Conservation (phyloP, 768 basidiomycete species). For the Suillus clintonianus region DNA sequence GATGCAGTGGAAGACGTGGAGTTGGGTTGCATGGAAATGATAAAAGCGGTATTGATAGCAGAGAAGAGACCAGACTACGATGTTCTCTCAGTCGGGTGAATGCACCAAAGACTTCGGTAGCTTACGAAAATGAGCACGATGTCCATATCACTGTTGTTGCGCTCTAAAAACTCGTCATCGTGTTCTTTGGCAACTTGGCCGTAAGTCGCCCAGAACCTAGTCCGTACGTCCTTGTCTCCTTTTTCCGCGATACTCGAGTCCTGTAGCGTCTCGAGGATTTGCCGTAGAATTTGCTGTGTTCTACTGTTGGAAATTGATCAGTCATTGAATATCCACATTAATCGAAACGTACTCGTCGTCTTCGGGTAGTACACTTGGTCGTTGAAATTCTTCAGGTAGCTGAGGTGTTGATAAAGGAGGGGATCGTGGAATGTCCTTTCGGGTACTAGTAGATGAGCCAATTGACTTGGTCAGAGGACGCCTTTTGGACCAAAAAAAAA, state of each 20-base stretch:
- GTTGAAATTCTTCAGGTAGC: not conserved
- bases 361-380: not conserved
- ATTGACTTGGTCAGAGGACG: not conserved
- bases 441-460: not conserved
- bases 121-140: slow-evolving; percentile 25
- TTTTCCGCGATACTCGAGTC: not conserved
- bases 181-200: slow-evolving; percentile 13
- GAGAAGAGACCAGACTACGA: slow-evolving; percentile 8
- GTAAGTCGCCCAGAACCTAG: slow-evolving; percentile 17
- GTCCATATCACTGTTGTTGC: slow-evolving; percentile 19
- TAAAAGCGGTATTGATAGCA: slow-evolving; percentile 4
- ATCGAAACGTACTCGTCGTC: not conserved
- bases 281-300: not conserved
- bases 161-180: slow-evolving; percentile 19
- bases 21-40: slow-evolving; percentile 3
- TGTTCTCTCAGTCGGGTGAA: not conserved
- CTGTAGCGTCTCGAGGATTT: slow-evolving; percentile 1
- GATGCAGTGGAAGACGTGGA: not conserved
- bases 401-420: not conserved
- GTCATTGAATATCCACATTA: not conserved
- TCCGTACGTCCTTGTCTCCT: slow-evolving; percentile 4
- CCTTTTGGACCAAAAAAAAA: not conserved
- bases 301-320: not conserved
- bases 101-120: not conserved
- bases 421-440: not conserved